Evolutionary conservation across 2,329 filamentous ascomycete species (phyloP), one percentile per base, ranked within the genome.

Genomic region (Davidsoniella neocaledoniae): DNA sequence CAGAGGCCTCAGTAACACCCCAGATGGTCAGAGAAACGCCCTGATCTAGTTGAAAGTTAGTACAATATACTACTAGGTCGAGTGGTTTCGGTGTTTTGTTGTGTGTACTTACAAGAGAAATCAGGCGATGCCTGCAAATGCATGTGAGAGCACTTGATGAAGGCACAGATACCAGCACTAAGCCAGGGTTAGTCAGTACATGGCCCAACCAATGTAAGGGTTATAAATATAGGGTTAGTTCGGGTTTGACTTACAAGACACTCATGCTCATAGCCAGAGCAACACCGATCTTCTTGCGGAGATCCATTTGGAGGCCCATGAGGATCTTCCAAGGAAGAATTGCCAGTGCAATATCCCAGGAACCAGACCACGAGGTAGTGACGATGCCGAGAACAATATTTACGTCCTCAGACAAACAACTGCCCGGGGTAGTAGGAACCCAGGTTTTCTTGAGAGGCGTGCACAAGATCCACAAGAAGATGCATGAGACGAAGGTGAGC

Each of bases 391-490:
- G 10, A 2, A 48, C 38, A 21, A 55, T 45, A 23, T 44, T 42
- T 8, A 41, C 42, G 12, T 46, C 19, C 4, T 42, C 50, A 49
- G 53, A 55, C 47, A 56, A 58, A 49, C 59, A 61, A 4, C 53
- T 56, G 5, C 59, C 59, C 10, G 52, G 36, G 2, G 55, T 49
- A 2, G 46, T 39, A 5, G 45, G 49, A 4, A 56, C 48, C 52
- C 59, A 61, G 2, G 54, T 53, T 53, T 58, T 59, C 26, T 56
- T 43, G 17, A 60, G 47, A 0, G 59, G 59, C 29, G 52, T 54
- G 43, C 58, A 61, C 33, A 56, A 56, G 8, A 60, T 54, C 54
- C 60, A 61, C 9, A 56, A 54, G 16, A 60, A 55, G 2, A 60
- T 40, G 12, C 57, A 55, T 21, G 48, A 54, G 21, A 56, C 14